Evolutionary conservation across 73 alveolate species (phyloP).

Genomic region (Paramecium biaurelia): DNA sequence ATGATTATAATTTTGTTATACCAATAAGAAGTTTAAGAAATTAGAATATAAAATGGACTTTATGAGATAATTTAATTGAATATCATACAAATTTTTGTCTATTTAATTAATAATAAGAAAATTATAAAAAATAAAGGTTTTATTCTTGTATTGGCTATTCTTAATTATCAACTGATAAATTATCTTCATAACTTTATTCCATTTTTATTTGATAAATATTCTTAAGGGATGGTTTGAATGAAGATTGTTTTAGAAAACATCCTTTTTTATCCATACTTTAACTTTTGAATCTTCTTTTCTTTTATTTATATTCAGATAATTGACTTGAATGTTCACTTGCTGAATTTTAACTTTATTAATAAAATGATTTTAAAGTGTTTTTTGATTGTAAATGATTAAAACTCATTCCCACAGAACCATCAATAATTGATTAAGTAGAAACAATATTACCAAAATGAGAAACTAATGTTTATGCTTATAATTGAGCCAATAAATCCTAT

Average conservation of each 20-base stretch:
- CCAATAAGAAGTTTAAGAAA: not conserved
- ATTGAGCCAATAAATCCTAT: not conserved
- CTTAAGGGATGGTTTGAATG: not conserved
- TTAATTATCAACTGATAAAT: not conserved
- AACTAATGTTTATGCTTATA: no score
- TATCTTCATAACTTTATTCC: not conserved
- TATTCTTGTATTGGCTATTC: not conserved
- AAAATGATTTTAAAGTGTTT: not conserved
- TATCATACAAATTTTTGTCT: not conserved
- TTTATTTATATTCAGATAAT: not conserved
- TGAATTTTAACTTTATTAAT: not conserved
- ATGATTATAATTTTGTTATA: not conserved
- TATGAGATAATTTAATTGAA: not conserved
- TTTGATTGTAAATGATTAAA: not conserved
- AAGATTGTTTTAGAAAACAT: not conserved
- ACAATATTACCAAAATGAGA: not conserved
- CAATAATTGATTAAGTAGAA: not conserved
- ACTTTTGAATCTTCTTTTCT: not conserved
- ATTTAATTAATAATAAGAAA: not conserved
- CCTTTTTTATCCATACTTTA: slow-evolving; percentile 3
- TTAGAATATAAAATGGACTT: not conserved
- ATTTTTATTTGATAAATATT: not conserved
- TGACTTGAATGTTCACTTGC: not conserved
- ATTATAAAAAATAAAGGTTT: not conserved
- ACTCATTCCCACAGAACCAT: not conserved